Conservation (phyloP, 306 rosid species). For the Cicer judaicum region DNA sequence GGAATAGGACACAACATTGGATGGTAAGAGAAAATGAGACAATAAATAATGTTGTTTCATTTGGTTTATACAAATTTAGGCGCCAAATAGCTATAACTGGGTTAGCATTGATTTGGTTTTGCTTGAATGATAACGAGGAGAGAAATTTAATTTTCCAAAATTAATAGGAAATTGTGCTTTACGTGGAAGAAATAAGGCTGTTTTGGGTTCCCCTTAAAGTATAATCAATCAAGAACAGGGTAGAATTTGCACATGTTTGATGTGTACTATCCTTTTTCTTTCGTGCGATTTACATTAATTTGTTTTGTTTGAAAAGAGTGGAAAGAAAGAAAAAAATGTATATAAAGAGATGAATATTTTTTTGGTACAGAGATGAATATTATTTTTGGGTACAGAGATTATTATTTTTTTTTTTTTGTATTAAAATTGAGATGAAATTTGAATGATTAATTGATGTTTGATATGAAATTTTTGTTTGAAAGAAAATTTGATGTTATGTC, state of each 20-base stretch:
- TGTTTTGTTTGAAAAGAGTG: not conserved
- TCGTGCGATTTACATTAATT: not conserved
- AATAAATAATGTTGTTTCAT: slow-evolving; percentile 56
- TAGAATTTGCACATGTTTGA: slow-evolving; percentile 42
- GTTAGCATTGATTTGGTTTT: slow-evolving; percentile 38
- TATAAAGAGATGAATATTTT: too few relatives aligned
- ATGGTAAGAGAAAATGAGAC: slow-evolving; percentile 43
- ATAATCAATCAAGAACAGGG: slow-evolving; percentile 60
- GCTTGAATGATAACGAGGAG: slow-evolving; percentile 28
- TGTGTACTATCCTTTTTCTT: slow-evolving; percentile 38
- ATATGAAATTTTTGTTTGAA: too few relatives aligned
- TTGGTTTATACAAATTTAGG: slow-evolving; percentile 56
- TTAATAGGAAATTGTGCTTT: slow-evolving; percentile 51
- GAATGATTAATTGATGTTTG: too few relatives aligned
- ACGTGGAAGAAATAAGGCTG: slow-evolving; percentile 69
- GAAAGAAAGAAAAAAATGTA: not conserved
- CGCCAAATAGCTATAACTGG: slow-evolving; percentile 53
- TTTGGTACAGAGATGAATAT: too few relatives aligned
- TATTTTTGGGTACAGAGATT: too few relatives aligned
- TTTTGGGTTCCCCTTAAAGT: slow-evolving; percentile 82
- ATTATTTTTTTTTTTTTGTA: too few relatives aligned
- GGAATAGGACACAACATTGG: slow-evolving; percentile 54
- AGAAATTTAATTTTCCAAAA: not conserved
- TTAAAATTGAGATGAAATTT: too few relatives aligned
- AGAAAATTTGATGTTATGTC: too few relatives aligned